These are phyloP conservation scores for Fragaria iinumae DNA, from an alignment of 306 rosid species.

Conservation along the genomic window DNA sequence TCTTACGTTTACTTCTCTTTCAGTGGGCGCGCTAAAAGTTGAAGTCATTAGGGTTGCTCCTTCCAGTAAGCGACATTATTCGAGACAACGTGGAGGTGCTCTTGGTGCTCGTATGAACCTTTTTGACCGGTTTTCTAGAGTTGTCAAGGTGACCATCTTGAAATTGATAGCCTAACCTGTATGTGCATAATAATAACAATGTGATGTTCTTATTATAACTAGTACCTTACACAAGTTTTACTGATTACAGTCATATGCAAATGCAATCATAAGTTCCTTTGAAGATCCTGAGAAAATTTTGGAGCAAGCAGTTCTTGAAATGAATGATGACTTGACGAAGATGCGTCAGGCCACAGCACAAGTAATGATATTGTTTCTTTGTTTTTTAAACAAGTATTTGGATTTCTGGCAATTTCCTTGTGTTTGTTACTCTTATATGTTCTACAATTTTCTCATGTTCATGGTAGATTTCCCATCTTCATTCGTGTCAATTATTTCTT, in stretches of 20 bases:
- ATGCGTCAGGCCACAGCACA: slow-evolving; percentile 99
- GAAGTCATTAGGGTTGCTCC: slow-evolving; percentile 40
- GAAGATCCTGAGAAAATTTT: slow-evolving; percentile 97
- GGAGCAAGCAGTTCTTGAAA: slow-evolving; percentile 94
- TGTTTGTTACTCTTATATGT: neutral
- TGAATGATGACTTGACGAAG: slow-evolving; percentile 91
- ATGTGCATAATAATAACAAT: slow-evolving; percentile 7
- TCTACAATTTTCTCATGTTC: neutral
- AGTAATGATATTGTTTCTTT: slow-evolving; percentile 38
- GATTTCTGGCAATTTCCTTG: neutral
- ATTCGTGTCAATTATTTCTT: neutral
- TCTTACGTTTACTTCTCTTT: slow-evolving; percentile 5
- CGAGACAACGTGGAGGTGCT: slow-evolving; percentile 59
- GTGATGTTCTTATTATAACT: slow-evolving; percentile 24
- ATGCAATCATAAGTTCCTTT: slow-evolving; percentile 77
- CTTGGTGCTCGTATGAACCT: slow-evolving; percentile 78
- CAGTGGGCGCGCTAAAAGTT: slow-evolving; percentile 40
- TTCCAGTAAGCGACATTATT: slow-evolving; percentile 31
- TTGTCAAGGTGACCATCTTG: slow-evolving; percentile 64
- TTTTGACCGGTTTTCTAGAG: slow-evolving; percentile 85
- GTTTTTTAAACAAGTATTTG: neutral
- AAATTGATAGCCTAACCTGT: neutral
- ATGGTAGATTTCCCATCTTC: neutral
- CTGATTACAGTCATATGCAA: slow-evolving; percentile 86
- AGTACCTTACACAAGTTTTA: slow-evolving; percentile 21